Percentiles rank a stretch among this genome's conserved stretches.
Conservation (phyloP, 164 flowering plant species). For the Hamamelis virginiana region DNA sequence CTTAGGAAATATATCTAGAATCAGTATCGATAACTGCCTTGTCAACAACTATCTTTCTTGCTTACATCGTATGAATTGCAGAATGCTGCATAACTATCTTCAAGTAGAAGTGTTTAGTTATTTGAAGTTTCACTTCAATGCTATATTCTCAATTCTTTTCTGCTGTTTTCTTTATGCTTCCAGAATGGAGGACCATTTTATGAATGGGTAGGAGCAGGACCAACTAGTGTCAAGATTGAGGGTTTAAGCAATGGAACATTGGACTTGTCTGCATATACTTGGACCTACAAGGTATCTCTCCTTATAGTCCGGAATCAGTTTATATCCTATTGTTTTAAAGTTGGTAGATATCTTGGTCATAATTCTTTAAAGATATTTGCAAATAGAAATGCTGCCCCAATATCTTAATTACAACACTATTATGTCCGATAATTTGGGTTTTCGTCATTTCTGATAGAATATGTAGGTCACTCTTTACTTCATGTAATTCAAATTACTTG, state of each 20-base stretch:
- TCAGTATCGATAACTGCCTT: too few relatives aligned
- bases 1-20: too few relatives aligned
- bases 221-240: constrained; percentile 64
- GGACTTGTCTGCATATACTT: constrained; percentile 57
- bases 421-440: too few relatives aligned
- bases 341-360: background rate
- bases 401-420: too few relatives aligned
- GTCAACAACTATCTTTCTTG: background rate
- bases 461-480: too few relatives aligned
- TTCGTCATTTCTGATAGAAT: too few relatives aligned
- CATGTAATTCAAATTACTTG: too few relatives aligned
- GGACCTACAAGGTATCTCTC: constrained; percentile 78
- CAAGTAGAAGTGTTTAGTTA: background rate
- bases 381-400: too few relatives aligned
- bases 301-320: background rate
- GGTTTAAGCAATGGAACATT: constrained; percentile 67
- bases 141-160: background rate
- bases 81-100: background rate
- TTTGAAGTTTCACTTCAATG: background rate
- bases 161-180: constrained; percentile 8
- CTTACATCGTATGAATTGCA: background rate
- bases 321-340: background rate
- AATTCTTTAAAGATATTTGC: too few relatives aligned
- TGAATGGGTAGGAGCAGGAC: constrained; percentile 88
- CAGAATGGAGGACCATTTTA: constrained; percentile 92